phyloP scores from a whole-genome alignment of 208 protist genomes.

The Leishmania turanica region DNA sequence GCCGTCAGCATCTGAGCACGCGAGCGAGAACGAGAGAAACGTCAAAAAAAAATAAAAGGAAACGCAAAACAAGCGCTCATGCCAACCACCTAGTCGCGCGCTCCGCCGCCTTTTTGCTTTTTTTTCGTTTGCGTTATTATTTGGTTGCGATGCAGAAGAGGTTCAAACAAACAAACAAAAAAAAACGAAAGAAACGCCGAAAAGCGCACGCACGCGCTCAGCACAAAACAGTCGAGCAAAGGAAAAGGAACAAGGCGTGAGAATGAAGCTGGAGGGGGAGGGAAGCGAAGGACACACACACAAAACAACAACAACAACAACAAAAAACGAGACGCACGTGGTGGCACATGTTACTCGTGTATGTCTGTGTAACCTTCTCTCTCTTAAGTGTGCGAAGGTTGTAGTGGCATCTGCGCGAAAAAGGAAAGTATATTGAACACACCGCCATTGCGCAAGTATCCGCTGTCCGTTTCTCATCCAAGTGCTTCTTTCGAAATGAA shows the following conservation, averaged over 20 bases:
- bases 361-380: neutral
- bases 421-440: neutral
- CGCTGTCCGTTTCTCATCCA: neutral
- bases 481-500: neutral
- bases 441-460: neutral
- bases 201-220: neutral
- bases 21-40: neutral
- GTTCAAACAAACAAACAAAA: neutral
- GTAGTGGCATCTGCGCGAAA: neutral
- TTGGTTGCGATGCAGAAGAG: neutral
- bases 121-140: neutral
- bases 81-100: neutral
- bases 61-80: neutral
- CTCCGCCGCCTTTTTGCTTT: neutral
- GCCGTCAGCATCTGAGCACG: neutral
- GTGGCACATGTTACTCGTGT: neutral
- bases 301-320: too few species aligned
- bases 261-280: neutral
- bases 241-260: neutral
- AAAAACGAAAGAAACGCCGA: neutral
- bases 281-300: too few species aligned
- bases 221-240: neutral
- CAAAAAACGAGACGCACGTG: neutral
- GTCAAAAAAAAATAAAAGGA: neutral
- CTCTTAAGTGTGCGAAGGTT: neutral